Percentiles rank a stretch among this genome's conserved stretches.
Conservation (phyloP, 225 moss, liverwort and hornwort genomes). For the Marchantia polymorpha region DNA sequence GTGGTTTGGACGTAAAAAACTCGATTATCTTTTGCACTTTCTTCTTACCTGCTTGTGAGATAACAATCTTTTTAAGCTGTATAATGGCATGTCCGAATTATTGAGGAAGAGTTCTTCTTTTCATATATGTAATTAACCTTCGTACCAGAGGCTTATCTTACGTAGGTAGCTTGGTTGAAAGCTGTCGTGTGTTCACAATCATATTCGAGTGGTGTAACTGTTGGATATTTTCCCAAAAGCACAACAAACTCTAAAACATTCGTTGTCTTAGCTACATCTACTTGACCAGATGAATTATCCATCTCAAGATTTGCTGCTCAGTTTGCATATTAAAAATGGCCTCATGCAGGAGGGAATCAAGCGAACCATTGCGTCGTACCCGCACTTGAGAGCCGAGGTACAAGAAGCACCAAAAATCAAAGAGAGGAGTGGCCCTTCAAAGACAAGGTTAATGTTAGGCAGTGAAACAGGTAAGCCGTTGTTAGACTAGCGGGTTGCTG, state of each 20-base stretch:
- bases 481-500: neutral
- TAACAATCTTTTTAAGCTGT: neutral
- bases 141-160: neutral
- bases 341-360: conserved; percentile 56
- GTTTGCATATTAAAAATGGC: neutral
- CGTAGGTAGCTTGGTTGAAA: neutral
- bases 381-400: conserved; percentile 57
- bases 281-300: neutral
- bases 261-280: neutral
- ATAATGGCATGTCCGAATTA: neutral
- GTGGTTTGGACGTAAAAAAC: neutral
- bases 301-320: neutral
- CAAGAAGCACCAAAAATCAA: conserved; percentile 26
- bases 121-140: too few species aligned
- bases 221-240: too few species aligned
- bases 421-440: conserved; percentile 43
- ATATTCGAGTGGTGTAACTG: neutral
- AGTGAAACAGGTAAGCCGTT: conserved; percentile 41
- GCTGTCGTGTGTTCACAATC: too few species aligned
- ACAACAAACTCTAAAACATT: neutral
- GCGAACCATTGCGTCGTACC: conserved; percentile 64
- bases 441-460: conserved; percentile 50
- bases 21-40: neutral
- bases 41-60: neutral
- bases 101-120: neutral